Percentiles rank a stretch among this genome's conserved stretches.
Conservation (phyloP, 1,284 basidiomycete genomes). For the Entoloma clypeatum region DNA sequence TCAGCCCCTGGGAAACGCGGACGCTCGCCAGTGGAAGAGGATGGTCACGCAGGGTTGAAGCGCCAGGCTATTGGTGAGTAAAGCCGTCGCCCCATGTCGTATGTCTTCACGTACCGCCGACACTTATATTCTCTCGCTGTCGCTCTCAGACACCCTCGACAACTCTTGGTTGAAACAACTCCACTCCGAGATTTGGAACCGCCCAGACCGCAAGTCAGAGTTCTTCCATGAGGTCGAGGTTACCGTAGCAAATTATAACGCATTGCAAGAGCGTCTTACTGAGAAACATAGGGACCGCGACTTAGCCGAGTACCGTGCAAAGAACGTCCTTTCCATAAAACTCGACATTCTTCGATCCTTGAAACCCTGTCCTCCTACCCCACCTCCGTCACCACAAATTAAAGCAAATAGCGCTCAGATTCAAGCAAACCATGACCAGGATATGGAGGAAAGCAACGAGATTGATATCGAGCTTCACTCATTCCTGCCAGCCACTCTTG, state of each 20-base stretch:
- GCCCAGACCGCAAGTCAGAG: slow-evolving; percentile 3
- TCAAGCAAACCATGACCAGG: not conserved
- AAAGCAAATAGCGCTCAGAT: not conserved
- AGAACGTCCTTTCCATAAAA: slow-evolving; percentile 11
- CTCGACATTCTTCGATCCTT: slow-evolving; percentile 8
- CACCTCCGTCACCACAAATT: not conserved
- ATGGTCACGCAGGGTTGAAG: not conserved
- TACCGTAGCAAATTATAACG: slow-evolving; percentile 7
- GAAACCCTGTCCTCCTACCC: not conserved
- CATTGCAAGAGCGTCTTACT: slow-evolving; percentile 13
- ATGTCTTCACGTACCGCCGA: not conserved
- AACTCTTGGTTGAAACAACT: slow-evolving; percentile 4
- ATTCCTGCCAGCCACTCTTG: slow-evolving; percentile 1
- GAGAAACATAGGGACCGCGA: slow-evolving; percentile 10
- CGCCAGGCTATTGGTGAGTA: slow-evolving; percentile 1
- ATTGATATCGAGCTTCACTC: not conserved
- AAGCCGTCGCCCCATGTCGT: not conserved
- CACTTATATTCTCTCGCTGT: slow-evolving; percentile 1
- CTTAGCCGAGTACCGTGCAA: slow-evolving; percentile 7
- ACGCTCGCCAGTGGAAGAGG: not conserved
- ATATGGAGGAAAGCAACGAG: not conserved
- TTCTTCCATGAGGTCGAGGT: slow-evolving; percentile 5
- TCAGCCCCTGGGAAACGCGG: not conserved
- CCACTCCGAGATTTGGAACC: slow-evolving; percentile 9
- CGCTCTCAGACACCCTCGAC: slow-evolving; percentile 1